Evolutionary conservation across 495 filamentous ascomycete genomes (phyloP).

Genomic region (Penicillium desertorum): DNA sequence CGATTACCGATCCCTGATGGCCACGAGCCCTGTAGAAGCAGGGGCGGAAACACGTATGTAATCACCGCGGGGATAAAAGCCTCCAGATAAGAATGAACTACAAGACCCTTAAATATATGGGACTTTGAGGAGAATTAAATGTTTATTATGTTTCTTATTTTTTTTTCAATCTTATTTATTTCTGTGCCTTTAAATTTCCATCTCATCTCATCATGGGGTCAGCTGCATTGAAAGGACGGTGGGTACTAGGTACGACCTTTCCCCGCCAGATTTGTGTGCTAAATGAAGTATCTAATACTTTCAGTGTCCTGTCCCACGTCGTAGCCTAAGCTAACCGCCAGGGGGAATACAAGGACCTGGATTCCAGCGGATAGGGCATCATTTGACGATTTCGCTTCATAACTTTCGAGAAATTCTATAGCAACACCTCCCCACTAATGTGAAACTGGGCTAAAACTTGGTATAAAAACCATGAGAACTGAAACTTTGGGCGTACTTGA

Average conservation of each 20-base stretch:
- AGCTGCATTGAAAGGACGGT: background rate
- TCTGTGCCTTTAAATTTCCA: background rate
- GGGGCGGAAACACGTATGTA: conserved; percentile 16
- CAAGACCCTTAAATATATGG: background rate
- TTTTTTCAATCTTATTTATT: background rate
- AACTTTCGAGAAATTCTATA: background rate
- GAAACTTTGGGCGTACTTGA: conserved; percentile 1
- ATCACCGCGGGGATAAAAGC: conserved; percentile 11
- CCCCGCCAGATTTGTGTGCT: conserved; percentile 12
- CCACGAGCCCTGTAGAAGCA: conserved; percentile 7
- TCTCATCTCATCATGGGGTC: conserved; percentile 7
- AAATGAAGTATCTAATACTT: conserved; percentile 1
- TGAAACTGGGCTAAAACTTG: conserved; percentile 4
- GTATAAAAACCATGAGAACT: background rate
- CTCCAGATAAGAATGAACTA: conserved; percentile 5
- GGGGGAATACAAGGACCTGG: background rate
- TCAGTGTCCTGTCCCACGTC: conserved; percentile 6
- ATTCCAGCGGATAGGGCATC: conserved; percentile 1
- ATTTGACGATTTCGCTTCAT: conserved; percentile 1
- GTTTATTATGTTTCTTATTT: background rate
- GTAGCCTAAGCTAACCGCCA: background rate
- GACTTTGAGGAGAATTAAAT: background rate
- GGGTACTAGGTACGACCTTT: conserved; percentile 9
- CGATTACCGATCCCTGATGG: conserved; percentile 12
- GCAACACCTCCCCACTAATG: background rate